A percentile compares a stretch with the other conserved stretches of the same genome.
These are phyloP conservation scores for Lasiodiplodia sp. DNA, from an alignment of 2,329 filamentous ascomycete species.

Conservation along the genomic window DNA sequence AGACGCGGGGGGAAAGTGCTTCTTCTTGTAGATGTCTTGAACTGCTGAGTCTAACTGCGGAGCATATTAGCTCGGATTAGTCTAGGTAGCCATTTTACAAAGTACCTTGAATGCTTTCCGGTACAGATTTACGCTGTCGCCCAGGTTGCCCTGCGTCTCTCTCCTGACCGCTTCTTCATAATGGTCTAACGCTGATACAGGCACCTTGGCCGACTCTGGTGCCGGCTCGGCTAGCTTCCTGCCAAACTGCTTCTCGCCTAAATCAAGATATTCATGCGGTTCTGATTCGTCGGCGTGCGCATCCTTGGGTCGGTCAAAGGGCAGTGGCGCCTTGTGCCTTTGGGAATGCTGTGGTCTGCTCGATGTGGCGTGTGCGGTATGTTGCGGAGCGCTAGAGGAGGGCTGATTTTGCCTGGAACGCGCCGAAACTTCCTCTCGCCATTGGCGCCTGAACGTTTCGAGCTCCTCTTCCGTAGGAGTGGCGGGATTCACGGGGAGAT, in stretches of 20 bases:
- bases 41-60: constrained; percentile 80
- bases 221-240: constrained; percentile 53
- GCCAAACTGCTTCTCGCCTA: constrained; percentile 55
- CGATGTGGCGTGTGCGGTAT: constrained; percentile 12
- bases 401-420: constrained; percentile 43
- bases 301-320: constrained; percentile 32
- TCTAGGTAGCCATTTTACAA: background rate
- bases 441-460: constrained; percentile 84
- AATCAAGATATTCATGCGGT: constrained; percentile 53
- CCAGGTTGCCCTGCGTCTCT: constrained; percentile 83
- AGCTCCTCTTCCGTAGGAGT: constrained; percentile 67
- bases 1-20: constrained; percentile 78
- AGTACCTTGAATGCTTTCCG: constrained; percentile 85
- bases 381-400: constrained; percentile 33
- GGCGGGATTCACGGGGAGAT: constrained; percentile 18
- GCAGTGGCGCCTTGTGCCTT: constrained; percentile 37
- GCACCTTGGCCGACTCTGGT: constrained; percentile 54
- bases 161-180: constrained; percentile 92
- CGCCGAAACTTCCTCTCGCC: constrained; percentile 79
- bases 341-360: constrained; percentile 34
- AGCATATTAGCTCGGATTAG: constrained; percentile 31
- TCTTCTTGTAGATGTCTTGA: constrained; percentile 86
- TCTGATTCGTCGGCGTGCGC: constrained; percentile 45
- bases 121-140: constrained; percentile 88
- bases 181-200: constrained; percentile 83